Conservation (phyloP, 1,139 yeast genomes). For the Pichia inconspicua region DNA sequence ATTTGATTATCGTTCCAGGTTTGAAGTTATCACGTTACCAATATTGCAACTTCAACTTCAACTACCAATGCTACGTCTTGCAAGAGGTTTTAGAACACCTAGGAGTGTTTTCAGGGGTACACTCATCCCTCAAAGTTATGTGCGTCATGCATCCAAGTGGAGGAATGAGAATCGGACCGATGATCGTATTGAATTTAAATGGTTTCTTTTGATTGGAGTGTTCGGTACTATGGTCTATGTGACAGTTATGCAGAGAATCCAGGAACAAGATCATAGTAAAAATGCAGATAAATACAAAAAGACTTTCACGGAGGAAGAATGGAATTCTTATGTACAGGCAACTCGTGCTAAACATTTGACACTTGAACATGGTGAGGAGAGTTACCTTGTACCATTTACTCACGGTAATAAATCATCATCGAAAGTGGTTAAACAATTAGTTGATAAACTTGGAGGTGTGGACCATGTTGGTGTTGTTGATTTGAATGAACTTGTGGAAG, state of each 20-base stretch:
- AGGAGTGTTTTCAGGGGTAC: background rate
- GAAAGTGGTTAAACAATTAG: conserved; percentile 17
- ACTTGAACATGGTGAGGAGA: conserved; percentile 30
- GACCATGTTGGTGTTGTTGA: conserved; percentile 36
- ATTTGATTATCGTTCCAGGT: too few species aligned
- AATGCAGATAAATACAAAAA: conserved; percentile 32
- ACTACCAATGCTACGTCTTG: background rate
- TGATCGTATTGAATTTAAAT: conserved; percentile 15
- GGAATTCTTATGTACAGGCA: conserved; percentile 43
- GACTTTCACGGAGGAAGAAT: conserved; percentile 53
- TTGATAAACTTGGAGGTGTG: conserved; percentile 17
- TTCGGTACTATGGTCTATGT: conserved; percentile 28
- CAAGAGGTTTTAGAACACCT: background rate
- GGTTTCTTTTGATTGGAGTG: conserved; percentile 25
- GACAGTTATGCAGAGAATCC: conserved; percentile 24
- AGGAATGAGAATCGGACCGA: conserved; percentile 9
- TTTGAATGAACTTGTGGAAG: conserved; percentile 38
- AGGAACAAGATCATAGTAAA: conserved; percentile 25
- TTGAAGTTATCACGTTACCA: too few species aligned
- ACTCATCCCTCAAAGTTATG: background rate
- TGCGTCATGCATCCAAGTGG: conserved; percentile 3
- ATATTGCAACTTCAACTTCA: background rate
- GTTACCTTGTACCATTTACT: conserved; percentile 39
- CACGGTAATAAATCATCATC: conserved; percentile 18
- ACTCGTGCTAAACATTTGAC: conserved; percentile 47